These are phyloP conservation scores for Aspergillus coremiiformis DNA, from an alignment of 495 filamentous ascomycete genomes.

Conservation along the genomic window DNA sequence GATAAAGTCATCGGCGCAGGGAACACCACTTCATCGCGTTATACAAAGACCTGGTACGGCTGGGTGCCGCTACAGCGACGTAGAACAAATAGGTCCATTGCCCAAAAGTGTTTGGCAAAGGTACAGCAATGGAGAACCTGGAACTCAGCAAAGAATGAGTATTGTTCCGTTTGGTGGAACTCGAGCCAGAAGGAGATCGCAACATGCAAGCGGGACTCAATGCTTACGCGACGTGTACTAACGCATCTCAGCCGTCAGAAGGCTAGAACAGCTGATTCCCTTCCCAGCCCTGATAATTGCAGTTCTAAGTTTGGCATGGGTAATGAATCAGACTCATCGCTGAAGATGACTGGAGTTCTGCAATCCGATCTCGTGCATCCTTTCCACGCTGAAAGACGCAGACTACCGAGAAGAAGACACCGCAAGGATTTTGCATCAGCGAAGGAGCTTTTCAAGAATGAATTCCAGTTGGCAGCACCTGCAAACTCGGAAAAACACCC, in stretches of 20 bases:
- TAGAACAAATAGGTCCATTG: conserved; percentile 22
- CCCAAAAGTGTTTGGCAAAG: conserved; percentile 14
- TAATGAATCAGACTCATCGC: neutral
- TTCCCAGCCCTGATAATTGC: conserved; percentile 20
- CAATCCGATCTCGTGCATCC: neutral
- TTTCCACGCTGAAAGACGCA: neutral
- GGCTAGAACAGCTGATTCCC: conserved; percentile 17
- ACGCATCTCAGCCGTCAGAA: conserved; percentile 23
- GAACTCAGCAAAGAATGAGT: conserved; percentile 29
- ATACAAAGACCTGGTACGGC: conserved; percentile 41
- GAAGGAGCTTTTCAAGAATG: neutral
- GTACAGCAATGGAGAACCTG: conserved; percentile 27
- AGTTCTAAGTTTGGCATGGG: neutral
- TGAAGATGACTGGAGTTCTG: neutral
- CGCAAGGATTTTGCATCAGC: neutral
- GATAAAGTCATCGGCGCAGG: conserved; percentile 27
- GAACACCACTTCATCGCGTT: conserved; percentile 27
- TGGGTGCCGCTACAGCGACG: conserved; percentile 33
- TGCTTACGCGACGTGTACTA: conserved; percentile 18
- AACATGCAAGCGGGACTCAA: conserved; percentile 10
- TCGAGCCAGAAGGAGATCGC: conserved; percentile 20
- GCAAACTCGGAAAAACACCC: conserved; percentile 8
- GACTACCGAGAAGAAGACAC: neutral
- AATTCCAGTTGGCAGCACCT: neutral
- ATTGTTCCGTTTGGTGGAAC: conserved; percentile 40